These are phyloP conservation scores for Penicillium sp. DNA, from an alignment of 2,329 filamentous ascomycete genomes.

Conservation along the genomic window DNA sequence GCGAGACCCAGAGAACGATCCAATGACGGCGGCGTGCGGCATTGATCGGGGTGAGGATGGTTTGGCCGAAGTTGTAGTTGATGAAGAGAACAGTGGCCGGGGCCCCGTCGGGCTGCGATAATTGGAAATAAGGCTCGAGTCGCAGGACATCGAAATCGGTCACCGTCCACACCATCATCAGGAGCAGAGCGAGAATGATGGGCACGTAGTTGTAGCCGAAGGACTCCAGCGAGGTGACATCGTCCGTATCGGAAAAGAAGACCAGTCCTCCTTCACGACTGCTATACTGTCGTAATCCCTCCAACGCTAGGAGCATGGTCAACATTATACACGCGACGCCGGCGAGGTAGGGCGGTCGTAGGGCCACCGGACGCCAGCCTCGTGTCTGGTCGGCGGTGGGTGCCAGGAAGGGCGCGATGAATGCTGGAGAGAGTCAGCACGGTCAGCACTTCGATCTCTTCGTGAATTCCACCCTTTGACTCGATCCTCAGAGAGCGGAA, in stretches of 20 bases:
- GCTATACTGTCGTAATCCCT: conserved; percentile 32
- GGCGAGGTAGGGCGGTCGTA: conserved; percentile 31
- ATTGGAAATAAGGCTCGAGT: conserved; percentile 49
- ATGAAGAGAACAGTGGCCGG: conserved; percentile 35
- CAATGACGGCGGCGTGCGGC: conserved; percentile 33
- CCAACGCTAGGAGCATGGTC: conserved; percentile 24
- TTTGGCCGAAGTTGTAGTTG: conserved; percentile 40
- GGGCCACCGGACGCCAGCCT: conserved; percentile 35
- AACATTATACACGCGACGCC: conserved; percentile 24
- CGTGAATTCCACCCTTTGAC: too few relatives aligned
- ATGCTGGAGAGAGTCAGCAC: conserved; percentile 4
- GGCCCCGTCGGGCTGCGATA: conserved; percentile 33
- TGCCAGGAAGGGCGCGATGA: conserved; percentile 12
- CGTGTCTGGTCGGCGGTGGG: conserved; percentile 4
- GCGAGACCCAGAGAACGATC: conserved; percentile 32
- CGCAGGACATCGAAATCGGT: conserved; percentile 52
- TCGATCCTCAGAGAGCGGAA: background rate
- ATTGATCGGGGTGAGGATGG: conserved; percentile 33
- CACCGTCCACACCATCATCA: conserved; percentile 50
- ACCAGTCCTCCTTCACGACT: conserved; percentile 27
- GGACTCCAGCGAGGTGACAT: conserved; percentile 27
- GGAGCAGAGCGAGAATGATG: conserved; percentile 46
- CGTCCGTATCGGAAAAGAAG: conserved; percentile 30
- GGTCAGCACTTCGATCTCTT: background rate
- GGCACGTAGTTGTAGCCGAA: conserved; percentile 41